Percentiles rank a stretch among this genome's conserved stretches.
phyloP scores from a whole-genome alignment of 306 rosid species.

The Cicer yamashitae region DNA sequence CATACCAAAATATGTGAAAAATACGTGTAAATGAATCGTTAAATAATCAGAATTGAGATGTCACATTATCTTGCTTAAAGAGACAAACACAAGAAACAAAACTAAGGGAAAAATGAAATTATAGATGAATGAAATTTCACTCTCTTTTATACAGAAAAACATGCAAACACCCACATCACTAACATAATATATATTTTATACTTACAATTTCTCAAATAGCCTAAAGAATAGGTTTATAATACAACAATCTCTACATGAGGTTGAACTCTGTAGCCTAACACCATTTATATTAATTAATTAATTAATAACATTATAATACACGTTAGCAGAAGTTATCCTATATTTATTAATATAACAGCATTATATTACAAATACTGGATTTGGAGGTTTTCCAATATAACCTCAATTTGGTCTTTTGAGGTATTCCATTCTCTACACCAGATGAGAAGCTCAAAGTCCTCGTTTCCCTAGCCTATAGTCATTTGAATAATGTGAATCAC shows the following conservation, averaged over 20 bases:
- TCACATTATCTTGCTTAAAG: no score
- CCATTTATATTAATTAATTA: conserved; percentile 40
- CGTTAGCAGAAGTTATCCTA: conserved; percentile 48
- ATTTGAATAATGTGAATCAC: conserved; percentile 32
- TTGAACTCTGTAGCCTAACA: conserved; percentile 44
- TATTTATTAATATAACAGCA: conserved; percentile 42
- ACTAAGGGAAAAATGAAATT: conserved; percentile 2
- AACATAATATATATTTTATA: conserved; percentile 35
- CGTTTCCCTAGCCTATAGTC: conserved; percentile 49
- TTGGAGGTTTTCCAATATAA: conserved; percentile 42
- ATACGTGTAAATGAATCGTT: no score
- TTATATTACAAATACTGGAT: conserved; percentile 64
- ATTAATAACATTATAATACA: conserved; percentile 44
- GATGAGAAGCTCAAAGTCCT: conserved; percentile 47
- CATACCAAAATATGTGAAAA: no score
- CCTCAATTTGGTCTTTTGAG: conserved; percentile 42
- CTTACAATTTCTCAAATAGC: conserved; percentile 50
- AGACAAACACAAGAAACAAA: neutral
- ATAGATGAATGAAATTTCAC: conserved; percentile 9
- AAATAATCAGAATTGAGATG: no score
- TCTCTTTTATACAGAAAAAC: conserved; percentile 15
- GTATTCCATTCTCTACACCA: conserved; percentile 47
- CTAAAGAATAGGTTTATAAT: conserved; percentile 60
- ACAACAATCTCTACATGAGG: conserved; percentile 60
- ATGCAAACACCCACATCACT: conserved; percentile 35